Percentiles rank a stretch among this genome's conserved stretches.
phyloP scores from a whole-genome alignment of 1,139 yeast genomes.

The Taphrina pruni region DNA sequence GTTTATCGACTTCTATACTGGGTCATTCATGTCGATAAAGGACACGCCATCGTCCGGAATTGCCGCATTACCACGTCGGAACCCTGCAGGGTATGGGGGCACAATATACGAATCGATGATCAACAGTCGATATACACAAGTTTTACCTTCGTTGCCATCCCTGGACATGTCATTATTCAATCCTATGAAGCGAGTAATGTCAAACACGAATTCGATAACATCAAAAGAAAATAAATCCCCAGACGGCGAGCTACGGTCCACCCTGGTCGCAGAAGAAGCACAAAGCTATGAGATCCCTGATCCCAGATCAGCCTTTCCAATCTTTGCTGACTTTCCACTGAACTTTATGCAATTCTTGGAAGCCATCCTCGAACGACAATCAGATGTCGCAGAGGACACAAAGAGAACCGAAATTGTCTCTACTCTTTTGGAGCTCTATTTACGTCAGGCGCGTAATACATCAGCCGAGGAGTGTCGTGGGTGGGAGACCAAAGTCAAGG shows the following conservation, averaged over 20 bases:
- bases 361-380: slow-evolving; percentile 61
- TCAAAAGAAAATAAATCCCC: neutral
- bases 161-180: slow-evolving; percentile 35
- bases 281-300: slow-evolving; percentile 62
- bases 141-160: slow-evolving; percentile 30
- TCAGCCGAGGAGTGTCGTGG: slow-evolving; percentile 53
- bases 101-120: slow-evolving; percentile 40
- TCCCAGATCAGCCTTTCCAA: slow-evolving; percentile 83
- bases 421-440: slow-evolving; percentile 81
- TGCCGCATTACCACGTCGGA: slow-evolving; percentile 27
- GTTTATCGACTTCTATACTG: slow-evolving; percentile 86
- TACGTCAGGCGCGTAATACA: slow-evolving; percentile 61
- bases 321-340: slow-evolving; percentile 80
- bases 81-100: slow-evolving; percentile 40
- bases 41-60: slow-evolving; percentile 17
- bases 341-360: slow-evolving; percentile 93
- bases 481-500: slow-evolving; percentile 73
- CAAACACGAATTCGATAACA: neutral
- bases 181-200: slow-evolving; percentile 21
- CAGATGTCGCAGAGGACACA: slow-evolving; percentile 40
- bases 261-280: slow-evolving; percentile 7
- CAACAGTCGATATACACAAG: slow-evolving; percentile 33
- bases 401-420: slow-evolving; percentile 76
- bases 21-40: slow-evolving; percentile 64
- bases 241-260: neutral